phyloP scores from a whole-genome alignment of 768 basidiomycete genomes.

The Coprinopsis sp. region DNA sequence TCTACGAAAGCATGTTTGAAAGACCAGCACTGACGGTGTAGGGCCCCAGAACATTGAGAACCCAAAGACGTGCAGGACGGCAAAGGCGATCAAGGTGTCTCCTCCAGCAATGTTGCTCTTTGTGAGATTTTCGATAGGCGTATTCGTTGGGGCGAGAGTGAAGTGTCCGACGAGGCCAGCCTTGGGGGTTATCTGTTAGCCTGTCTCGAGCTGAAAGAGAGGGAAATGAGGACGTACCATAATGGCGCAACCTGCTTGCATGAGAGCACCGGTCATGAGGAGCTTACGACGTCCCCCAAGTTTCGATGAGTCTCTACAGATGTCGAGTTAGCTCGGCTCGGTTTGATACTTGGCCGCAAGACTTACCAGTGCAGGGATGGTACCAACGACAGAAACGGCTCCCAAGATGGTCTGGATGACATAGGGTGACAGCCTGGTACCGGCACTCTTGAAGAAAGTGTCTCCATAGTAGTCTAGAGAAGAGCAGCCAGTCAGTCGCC shows the following conservation, averaged over 20 bases:
- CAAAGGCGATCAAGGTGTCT: slow-evolving; percentile 67
- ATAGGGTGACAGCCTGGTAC: slow-evolving; percentile 63
- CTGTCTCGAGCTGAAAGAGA: neutral
- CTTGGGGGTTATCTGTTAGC: slow-evolving; percentile 24
- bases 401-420: slow-evolving; percentile 73
- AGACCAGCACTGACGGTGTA: slow-evolving; percentile 39
- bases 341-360: no score
- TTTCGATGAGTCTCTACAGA: slow-evolving; percentile 66
- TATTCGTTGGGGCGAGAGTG: slow-evolving; percentile 51
- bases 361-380: slow-evolving; percentile 60
- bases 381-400: slow-evolving; percentile 69
- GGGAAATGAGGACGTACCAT: slow-evolving; percentile 37
- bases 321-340: no score
- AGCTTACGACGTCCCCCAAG: slow-evolving; percentile 72
- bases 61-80: slow-evolving; percentile 69
- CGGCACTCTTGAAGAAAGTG: slow-evolving; percentile 74
- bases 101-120: slow-evolving; percentile 55
- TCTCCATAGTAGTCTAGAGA: slow-evolving; percentile 69
- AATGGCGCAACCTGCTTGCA: slow-evolving; percentile 57
- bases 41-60: slow-evolving; percentile 78
- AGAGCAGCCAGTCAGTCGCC: neutral
- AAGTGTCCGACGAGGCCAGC: slow-evolving; percentile 72
- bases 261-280: slow-evolving; percentile 57
- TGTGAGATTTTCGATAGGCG: slow-evolving; percentile 44
- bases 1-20: neutral